A percentile compares a stretch with the other conserved stretches of the same genome.
Conservation (phyloP, 371 early-diverging fungal genomes). For the Syncephalis fuscata region DNA sequence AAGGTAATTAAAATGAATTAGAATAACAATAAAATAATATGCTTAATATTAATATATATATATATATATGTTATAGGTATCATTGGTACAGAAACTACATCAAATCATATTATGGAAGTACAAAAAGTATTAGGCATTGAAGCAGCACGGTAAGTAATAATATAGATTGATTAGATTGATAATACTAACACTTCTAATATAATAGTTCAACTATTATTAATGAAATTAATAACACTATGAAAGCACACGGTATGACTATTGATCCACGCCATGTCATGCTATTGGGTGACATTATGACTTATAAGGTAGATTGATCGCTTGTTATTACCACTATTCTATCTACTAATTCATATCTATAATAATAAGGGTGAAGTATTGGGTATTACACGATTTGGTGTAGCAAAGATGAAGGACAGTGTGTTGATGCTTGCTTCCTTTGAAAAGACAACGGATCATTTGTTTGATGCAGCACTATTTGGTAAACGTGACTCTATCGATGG, state of each 20-base stretch:
- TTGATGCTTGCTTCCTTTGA: slow-evolving; percentile 99
- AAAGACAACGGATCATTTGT: slow-evolving; percentile 98
- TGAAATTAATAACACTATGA: slow-evolving; percentile 80
- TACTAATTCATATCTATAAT: background rate
- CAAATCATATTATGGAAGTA: slow-evolving; percentile 94
- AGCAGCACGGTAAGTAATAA: slow-evolving; percentile 49
- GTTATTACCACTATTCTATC: background rate
- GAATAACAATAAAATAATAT: background rate
- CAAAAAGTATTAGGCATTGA: slow-evolving; percentile 93
- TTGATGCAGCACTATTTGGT: slow-evolving; percentile 91
- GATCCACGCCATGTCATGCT: slow-evolving; percentile 97
- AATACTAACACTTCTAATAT: background rate
- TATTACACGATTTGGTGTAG: slow-evolving; percentile 98
- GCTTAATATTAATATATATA: background rate
- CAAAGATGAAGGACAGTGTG: slow-evolving; percentile 98
- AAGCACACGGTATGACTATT: slow-evolving; percentile 91
- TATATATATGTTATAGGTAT: no score
- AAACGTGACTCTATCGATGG: slow-evolving; percentile 90
- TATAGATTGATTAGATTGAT: slow-evolving; percentile 1
- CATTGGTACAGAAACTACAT: slow-evolving; percentile 59
- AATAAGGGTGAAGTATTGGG: slow-evolving; percentile 90
- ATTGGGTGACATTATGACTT: slow-evolving; percentile 98
- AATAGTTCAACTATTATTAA: slow-evolving; percentile 54
- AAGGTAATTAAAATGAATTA: slow-evolving; percentile 13
- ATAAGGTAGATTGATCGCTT: slow-evolving; percentile 30